Evolutionary conservation across 2,329 filamentous ascomycete species (phyloP).

Genomic region (Diaporthe vaccinii): DNA sequence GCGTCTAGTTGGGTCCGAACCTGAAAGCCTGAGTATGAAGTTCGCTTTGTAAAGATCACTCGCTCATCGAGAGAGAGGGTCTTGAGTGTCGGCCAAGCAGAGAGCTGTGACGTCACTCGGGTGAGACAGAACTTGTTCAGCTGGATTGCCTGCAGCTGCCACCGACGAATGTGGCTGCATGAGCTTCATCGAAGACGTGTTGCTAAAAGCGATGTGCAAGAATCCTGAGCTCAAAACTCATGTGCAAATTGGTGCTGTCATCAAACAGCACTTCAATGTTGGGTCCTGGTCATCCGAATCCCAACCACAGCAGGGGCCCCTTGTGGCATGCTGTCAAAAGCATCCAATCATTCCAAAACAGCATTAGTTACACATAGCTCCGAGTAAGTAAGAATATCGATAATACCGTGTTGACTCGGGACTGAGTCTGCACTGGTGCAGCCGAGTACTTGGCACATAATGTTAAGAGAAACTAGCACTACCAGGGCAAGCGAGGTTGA

Average conservation of each 20-base stretch:
- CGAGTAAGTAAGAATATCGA: too few species aligned
- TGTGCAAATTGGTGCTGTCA: not conserved
- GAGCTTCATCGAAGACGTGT: not conserved
- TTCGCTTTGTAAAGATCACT: not conserved
- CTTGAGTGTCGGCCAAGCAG: not conserved
- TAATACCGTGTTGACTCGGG: too few species aligned
- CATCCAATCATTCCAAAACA: too few species aligned
- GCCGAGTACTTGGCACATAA: too few species aligned
- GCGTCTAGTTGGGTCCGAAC: not conserved
- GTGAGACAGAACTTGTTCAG: conserved; percentile 2
- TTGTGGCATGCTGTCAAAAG: too few species aligned
- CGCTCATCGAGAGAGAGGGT: not conserved
- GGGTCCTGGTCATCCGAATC: not conserved
- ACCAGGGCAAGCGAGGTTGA: too few species aligned
- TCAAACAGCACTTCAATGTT: not conserved
- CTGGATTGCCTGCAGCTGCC: not conserved
- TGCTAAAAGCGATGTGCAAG: not conserved
- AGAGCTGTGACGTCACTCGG: conserved; percentile 18
- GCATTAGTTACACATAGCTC: too few species aligned
- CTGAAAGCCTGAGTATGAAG: not conserved
- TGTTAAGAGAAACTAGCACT: too few species aligned
- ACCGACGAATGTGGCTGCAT: not conserved
- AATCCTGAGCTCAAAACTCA: not conserved
- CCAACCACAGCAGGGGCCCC: not conserved
- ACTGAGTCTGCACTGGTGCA: too few species aligned